A percentile compares a stretch with the other conserved stretches of the same genome.
Conservation (phyloP, 768 basidiomycete genomes). For the Atractiella rhizophila region DNA sequence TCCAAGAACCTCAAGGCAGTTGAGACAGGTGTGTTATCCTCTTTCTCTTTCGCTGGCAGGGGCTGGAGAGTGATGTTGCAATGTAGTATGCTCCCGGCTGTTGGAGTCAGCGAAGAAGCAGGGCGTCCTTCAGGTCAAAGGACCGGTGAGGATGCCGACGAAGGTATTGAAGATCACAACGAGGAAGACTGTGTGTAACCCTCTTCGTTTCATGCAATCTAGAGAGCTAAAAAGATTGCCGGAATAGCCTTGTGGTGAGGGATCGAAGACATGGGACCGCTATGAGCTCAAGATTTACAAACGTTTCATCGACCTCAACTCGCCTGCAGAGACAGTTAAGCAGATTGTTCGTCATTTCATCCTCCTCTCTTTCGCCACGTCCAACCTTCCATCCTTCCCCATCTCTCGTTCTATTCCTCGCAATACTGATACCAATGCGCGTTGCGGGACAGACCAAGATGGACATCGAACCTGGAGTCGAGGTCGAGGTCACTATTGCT, state of each 20-base stretch:
- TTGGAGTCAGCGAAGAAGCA: constrained; percentile 99
- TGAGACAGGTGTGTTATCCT: constrained; percentile 57
- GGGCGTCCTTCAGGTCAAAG: constrained; percentile 96
- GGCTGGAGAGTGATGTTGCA: no score
- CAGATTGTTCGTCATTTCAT: constrained; percentile 68
- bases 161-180: constrained; percentile 98
- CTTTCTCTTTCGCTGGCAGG: background rate
- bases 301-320: constrained; percentile 94
- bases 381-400: background rate
- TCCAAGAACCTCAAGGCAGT: constrained; percentile 93
- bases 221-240: background rate
- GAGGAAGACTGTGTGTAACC: constrained; percentile 64
- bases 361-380: background rate
- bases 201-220: background rate
- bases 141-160: constrained; percentile 93
- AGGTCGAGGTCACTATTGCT: no score
- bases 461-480: constrained; percentile 94
- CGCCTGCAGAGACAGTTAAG: constrained; percentile 96
- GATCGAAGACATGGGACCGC: constrained; percentile 99
- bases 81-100: constrained; percentile 68
- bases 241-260: constrained; percentile 87
- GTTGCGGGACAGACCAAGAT: constrained; percentile 52
- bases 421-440: background rate
- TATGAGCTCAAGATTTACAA: constrained; percentile 99
- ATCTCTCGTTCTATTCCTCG: background rate